Conservation (phyloP, 129 eudicot genomes). For the Helianthus annuus region HanXRQr2.0-SUNRISE NC_035437.2:112704838-112705337, state of each 20-base stretch:
- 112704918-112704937: slow-evolving; percentile 53
- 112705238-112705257: too few relatives aligned
- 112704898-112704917: slow-evolving; percentile 52
- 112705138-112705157: background rate
- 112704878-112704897: slow-evolving; percentile 75
- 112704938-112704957: background rate
- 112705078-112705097: slow-evolving; percentile 81
- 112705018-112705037: slow-evolving; percentile 47
- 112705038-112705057: slow-evolving; percentile 57
- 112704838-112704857: slow-evolving; percentile 51
- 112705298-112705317: too few relatives aligned
- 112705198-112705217: too few relatives aligned
- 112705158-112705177: too few relatives aligned
- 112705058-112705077: slow-evolving; percentile 91
- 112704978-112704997: background rate
- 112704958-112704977: slow-evolving; percentile 17
- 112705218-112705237: too few relatives aligned
- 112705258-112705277: too few relatives aligned
- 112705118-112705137: background rate
- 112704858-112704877: slow-evolving; percentile 89
- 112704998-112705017: background rate
- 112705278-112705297: too few relatives aligned
- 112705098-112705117: slow-evolving; percentile 61
- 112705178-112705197: too few relatives aligned
- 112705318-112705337: too few relatives aligned